A percentile compares a stretch with the other conserved stretches of the same genome.
Conservation (phyloP, 164 flowering plant species). For the Vitis rotundifolia region DNA sequence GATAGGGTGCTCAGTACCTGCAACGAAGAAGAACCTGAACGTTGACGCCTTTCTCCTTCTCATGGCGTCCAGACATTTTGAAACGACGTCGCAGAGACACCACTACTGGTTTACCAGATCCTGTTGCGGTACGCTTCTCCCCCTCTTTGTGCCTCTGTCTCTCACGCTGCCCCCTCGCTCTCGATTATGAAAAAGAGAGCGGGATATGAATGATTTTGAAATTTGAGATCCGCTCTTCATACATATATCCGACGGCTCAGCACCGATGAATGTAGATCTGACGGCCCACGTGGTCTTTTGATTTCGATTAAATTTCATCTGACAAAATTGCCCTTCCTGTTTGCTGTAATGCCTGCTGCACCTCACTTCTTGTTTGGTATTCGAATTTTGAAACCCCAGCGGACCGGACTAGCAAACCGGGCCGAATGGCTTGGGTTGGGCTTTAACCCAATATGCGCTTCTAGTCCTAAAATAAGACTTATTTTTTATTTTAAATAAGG, state of each 20-base stretch:
- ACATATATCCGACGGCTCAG: constrained; percentile 2
- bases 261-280: neutral
- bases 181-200: constrained; percentile 18
- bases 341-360: neutral
- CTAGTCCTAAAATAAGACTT: too few species aligned
- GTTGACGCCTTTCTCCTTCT: constrained; percentile 90
- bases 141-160: constrained; percentile 6
- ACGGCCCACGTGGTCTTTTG: constrained; percentile 5
- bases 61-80: constrained; percentile 70
- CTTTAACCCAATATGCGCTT: too few species aligned
- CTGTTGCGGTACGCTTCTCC: neutral
- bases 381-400: neutral
- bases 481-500: too few species aligned
- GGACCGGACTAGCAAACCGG: neutral
- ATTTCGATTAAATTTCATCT: neutral
- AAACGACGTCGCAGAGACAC: constrained; percentile 4
- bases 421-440: neutral
- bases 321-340: neutral
- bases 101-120: constrained; percentile 9
- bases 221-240: constrained; percentile 27
- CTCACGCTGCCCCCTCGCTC: constrained; percentile 16
- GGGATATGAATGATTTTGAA: constrained; percentile 26
- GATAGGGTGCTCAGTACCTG: constrained; percentile 47
- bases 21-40: constrained; percentile 97
- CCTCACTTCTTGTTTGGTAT: neutral